phyloP scores from a whole-genome alignment of 2,329 filamentous ascomycete genomes.

The Cordyceps tenuipes region DNA sequence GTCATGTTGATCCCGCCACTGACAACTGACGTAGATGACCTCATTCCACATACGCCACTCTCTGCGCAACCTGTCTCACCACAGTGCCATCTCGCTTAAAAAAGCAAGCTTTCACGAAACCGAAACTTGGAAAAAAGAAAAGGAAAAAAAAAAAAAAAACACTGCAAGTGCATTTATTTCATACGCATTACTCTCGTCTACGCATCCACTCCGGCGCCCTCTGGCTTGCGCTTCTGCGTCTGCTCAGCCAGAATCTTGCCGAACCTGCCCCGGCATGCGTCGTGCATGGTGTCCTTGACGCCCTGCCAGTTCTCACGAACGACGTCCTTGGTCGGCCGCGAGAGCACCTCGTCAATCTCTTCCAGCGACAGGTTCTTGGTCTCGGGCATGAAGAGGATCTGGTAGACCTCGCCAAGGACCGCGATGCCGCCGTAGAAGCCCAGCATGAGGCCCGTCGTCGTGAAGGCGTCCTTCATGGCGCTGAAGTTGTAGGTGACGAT shows the following conservation, averaged over 20 bases:
- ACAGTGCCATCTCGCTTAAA: too few species aligned
- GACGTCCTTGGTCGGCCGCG: slow-evolving; percentile 52
- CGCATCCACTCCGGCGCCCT: neutral
- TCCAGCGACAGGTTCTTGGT: slow-evolving; percentile 62
- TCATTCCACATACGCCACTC: too few species aligned
- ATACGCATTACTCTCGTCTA: too few species aligned
- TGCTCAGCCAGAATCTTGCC: slow-evolving; percentile 19
- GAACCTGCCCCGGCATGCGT: slow-evolving; percentile 19
- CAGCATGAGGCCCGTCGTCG: slow-evolving; percentile 53
- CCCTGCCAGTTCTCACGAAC: slow-evolving; percentile 47
- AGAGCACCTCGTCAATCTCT: slow-evolving; percentile 62
- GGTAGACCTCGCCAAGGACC: slow-evolving; percentile 61
- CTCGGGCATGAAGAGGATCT: slow-evolving; percentile 68
- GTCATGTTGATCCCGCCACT: too few species aligned
- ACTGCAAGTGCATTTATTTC: too few species aligned
- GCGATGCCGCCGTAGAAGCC: slow-evolving; percentile 71
- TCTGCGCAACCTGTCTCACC: neutral
- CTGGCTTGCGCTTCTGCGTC: slow-evolving; percentile 9
- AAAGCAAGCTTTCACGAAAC: too few species aligned
- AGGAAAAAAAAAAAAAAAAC: too few species aligned
- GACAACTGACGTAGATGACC: too few species aligned
- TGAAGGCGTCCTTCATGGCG: slow-evolving; percentile 61
- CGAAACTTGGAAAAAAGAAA: too few species aligned
- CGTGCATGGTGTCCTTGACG: slow-evolving; percentile 23
- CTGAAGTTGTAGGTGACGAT: slow-evolving; percentile 70